Evolutionary conservation across 371 early-diverging fungal genomes (phyloP).

Genomic region (Coemansia sp.): DNA sequence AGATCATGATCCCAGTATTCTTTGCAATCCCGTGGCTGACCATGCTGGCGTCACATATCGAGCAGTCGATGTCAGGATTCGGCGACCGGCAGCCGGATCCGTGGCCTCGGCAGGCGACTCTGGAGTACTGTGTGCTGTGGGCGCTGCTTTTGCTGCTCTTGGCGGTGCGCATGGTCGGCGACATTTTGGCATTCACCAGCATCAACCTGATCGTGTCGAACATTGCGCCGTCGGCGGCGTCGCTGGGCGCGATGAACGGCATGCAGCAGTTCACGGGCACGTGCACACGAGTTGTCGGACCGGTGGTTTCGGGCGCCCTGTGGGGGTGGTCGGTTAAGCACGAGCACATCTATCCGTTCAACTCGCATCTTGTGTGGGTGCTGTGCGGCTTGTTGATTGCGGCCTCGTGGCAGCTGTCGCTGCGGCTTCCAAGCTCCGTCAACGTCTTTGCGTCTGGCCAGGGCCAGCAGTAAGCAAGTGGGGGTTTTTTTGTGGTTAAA

Average conservation of each 20-base stretch:
- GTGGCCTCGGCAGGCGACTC: background rate
- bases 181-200: conserved; percentile 31
- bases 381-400: conserved; percentile 11
- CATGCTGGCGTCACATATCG: conserved; percentile 8
- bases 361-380: conserved; percentile 41
- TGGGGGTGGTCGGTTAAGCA: conserved; percentile 46
- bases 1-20: conserved; percentile 51
- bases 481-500: no score
- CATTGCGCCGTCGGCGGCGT: conserved; percentile 23
- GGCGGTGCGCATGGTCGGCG: conserved; percentile 15
- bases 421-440: conserved; percentile 22
- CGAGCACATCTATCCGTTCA: conserved; percentile 33
- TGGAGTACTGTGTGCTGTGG: conserved; percentile 27
- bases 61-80: background rate
- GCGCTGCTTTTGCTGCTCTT: conserved; percentile 14
- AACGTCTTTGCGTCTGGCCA: conserved; percentile 25
- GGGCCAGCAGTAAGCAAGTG: no score
- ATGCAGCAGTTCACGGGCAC: conserved; percentile 39
- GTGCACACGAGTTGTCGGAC: conserved; percentile 31
- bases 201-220: conserved; percentile 42
- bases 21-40: conserved; percentile 52
- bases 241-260: conserved; percentile 47
- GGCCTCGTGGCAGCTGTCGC: conserved; percentile 1
- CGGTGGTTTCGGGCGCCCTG: conserved; percentile 34
- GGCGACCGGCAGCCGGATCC: background rate